Conservation (phyloP, 2,329 filamentous ascomycete species). For the Penicillium sumatraense region DNA sequence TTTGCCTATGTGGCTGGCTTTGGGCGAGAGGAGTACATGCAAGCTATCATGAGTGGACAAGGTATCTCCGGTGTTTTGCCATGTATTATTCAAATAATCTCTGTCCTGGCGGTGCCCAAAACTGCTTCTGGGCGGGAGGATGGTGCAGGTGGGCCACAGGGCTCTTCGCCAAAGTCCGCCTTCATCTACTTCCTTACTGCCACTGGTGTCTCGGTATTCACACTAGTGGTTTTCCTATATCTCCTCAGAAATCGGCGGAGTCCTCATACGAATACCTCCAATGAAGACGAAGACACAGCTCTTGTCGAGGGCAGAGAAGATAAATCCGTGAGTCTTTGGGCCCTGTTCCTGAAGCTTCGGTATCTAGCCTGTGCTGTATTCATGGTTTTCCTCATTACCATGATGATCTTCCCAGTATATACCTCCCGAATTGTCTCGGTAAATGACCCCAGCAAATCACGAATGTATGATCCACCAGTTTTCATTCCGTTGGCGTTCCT, state of each 20-base stretch:
- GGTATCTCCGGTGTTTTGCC: constrained; percentile 90
- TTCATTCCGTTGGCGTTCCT: constrained; percentile 93
- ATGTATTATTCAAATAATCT: constrained; percentile 81
- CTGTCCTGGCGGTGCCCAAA: constrained; percentile 70
- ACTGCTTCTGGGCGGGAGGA: constrained; percentile 40
- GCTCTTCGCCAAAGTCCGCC: constrained; percentile 69
- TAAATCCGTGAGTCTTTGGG: constrained; percentile 62
- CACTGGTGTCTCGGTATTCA: constrained; percentile 71
- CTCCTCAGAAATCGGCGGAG: constrained; percentile 61
- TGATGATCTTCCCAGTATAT: constrained; percentile 97
- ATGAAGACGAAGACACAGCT: constrained; percentile 19
- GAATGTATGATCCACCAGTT: constrained; percentile 70
- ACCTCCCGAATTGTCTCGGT: constrained; percentile 69
- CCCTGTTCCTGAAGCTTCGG: constrained; percentile 75
- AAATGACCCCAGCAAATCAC: constrained; percentile 42
- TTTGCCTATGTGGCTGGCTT: constrained; percentile 91
- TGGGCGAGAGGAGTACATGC: constrained; percentile 84
- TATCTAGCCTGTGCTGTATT: constrained; percentile 80
- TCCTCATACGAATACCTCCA: constrained; percentile 5
- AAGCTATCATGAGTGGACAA: constrained; percentile 95
- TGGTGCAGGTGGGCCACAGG: constrained; percentile 38
- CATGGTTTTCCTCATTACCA: constrained; percentile 79
- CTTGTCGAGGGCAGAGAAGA: constrained; percentile 23
- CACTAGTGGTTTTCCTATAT: constrained; percentile 75
- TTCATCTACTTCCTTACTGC: constrained; percentile 92